Base-by-base conservation (phyloP, 148 eudicot species). In the Limonium bicolor region DNA sequence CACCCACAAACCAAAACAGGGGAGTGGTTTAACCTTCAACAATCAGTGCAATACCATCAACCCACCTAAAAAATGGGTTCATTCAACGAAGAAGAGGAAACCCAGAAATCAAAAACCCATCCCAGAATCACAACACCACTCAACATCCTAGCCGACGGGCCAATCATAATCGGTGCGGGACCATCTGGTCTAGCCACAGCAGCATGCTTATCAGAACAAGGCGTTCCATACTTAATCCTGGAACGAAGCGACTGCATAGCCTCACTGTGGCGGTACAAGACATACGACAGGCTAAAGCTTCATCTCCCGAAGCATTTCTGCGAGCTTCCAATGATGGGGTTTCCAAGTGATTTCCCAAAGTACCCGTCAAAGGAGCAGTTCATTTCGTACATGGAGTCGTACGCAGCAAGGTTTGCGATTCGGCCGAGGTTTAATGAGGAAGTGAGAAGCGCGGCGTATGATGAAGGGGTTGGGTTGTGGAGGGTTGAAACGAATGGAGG, bases 151-250 rank as follows among this genome's bases (percentile, higher is more conserved):
- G n/a, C n/a, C n/a, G n/a, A n/a, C n/a, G 82, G 82, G 15, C 72
- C 82, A 5, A 36, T 80, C 13, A 66, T 80, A n/a, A 62, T 80
- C 0, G 88, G 88, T 17, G 79, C 82, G 0, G 88, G 88, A 0
- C 88, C 88, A 3, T 69, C 88, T 11, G 88, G 88, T 18, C 62
- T 80, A 2, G 88, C 82, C 0, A 72, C 49, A 16, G 82, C 72
- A 0, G 88, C 88, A 0, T 69, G 77, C 30, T 60, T 80, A 0
- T 69, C 61, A 20, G 36, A 59, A 3, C 50, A 42, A 27, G 82
- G 79, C 0, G 46, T 80, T 22, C 74, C 79, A 0, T 55, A 56
- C n/a, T 36, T 80, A 18, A 61, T 80, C 5, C 62, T 80, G 1
- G 88, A 80, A 42, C 60, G 63, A 32, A 53, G 65, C 11, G 41